Evolutionary conservation across 2,329 filamentous ascomycete species (phyloP), one percentile per base, ranked within the genome.

Genomic region (Colletotrichum theobromicola): DNA sequence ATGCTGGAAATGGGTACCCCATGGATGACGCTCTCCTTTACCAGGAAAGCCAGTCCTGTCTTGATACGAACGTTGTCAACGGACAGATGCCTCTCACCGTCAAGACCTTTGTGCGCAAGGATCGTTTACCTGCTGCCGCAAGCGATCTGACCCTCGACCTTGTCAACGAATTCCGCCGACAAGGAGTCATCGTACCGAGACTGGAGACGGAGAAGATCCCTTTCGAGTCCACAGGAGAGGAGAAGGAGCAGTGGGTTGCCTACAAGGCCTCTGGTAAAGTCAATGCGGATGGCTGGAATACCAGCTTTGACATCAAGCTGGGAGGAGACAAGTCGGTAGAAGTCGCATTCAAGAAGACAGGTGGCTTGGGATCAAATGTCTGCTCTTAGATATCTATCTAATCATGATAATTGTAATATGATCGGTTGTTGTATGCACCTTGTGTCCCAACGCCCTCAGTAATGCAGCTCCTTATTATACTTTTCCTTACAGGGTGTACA

Each of bases 1-100:
- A 80, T 53, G 76, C 67, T n/a, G 77, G 76, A 28, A 62, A 57
- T 30, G 74, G 76, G 0, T 79, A 77, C 67, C 79, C 78, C 10
- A 55, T 78, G 50, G 62, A 68, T 13, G 78, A 79, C 26, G 53
- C 62, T 2, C 46, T 78, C 15, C 30, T 77, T 5, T 79, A 79
- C 42, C 76, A 78, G 58, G 16, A 67, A 63, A 26, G 63, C 4
- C 75, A 77, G 66, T 79, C 76, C 8, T 79, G 77, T 58, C 26
- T 75, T 4, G 35, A 62, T 34, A 67, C 65, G 4, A 28, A 66
- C 21, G 35, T 26, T 4, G 61, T 65, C 0, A 32, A 71, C 15
- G 72, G 72, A 7, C 65, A 66, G 72, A n/a, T 71, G 42, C 13
- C 53, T 7, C 30, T 74, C 15, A 66, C 67, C 0, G 21, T 74